Evolutionary conservation across 139 green algal genomes (phyloP).

Genomic region (Chlorella ohadii): DNA sequence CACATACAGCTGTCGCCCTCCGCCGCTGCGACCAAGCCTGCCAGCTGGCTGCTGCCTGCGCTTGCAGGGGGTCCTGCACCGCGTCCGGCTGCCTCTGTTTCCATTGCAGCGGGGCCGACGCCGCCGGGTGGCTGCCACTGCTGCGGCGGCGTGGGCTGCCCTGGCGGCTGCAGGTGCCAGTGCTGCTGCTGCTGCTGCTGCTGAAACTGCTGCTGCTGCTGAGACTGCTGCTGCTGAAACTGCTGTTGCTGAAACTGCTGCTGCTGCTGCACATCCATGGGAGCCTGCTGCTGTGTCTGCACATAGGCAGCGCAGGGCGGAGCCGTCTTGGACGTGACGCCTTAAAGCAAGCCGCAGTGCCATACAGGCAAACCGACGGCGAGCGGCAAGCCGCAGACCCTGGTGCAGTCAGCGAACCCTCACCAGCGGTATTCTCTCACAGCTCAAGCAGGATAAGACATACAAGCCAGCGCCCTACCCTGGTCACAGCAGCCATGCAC

Average conservation of each 20-base stretch:
- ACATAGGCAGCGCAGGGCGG: neutral
- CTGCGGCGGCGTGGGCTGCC: neutral
- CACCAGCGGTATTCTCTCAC: too few relatives aligned
- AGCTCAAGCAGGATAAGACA: too few relatives aligned
- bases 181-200: neutral
- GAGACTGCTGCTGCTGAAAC: too few relatives aligned
- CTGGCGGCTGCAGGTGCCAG: too few relatives aligned
- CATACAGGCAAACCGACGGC: too few relatives aligned
- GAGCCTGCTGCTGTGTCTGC: neutral
- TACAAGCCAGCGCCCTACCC: too few relatives aligned
- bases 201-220: neutral
- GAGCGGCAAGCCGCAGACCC: too few relatives aligned
- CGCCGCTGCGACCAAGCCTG: neutral
- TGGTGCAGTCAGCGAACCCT: too few relatives aligned
- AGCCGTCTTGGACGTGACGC: too few relatives aligned
- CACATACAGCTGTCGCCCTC: slow-evolving; percentile 32
- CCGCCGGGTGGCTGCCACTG: neutral
- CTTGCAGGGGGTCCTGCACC: neutral
- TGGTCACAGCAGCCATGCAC: neutral
- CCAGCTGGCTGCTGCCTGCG: neutral
- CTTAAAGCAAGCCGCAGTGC: too few relatives aligned
- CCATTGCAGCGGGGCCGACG: slow-evolving; percentile 2
- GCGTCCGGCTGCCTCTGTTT: neutral
- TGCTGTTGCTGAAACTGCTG: neutral
- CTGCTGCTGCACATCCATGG: neutral